Percentiles rank a stretch among this genome's conserved stretches.
Evolutionary conservation across 495 filamentous ascomycete genomes (phyloP).

Genomic region (Penicillium simplicissimum): DNA sequence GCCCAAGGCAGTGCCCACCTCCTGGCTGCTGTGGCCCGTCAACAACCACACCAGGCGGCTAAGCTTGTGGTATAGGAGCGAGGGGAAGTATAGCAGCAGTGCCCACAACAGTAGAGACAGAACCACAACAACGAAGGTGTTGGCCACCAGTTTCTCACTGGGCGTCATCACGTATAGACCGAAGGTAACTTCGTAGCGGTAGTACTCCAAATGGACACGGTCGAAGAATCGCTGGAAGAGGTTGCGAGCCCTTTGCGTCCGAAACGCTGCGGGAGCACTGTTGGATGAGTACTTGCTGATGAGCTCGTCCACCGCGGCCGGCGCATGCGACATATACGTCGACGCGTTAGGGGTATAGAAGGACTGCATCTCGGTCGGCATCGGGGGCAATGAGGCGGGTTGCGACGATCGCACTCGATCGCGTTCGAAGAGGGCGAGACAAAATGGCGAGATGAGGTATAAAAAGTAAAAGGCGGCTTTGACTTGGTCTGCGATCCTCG

Average conservation of each 20-base stretch:
- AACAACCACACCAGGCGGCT: slow-evolving; percentile 41
- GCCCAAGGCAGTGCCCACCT: slow-evolving; percentile 32
- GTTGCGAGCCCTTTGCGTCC: slow-evolving; percentile 24
- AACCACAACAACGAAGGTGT: slow-evolving; percentile 42
- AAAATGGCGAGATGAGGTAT: background rate
- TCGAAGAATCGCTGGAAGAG: slow-evolving; percentile 42
- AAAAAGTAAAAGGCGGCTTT: background rate
- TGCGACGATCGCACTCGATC: slow-evolving; percentile 11
- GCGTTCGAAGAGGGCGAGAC: background rate
- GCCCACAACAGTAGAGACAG: slow-evolving; percentile 42
- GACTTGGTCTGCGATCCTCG: background rate
- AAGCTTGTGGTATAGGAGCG: slow-evolving; percentile 41
- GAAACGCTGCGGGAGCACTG: slow-evolving; percentile 14
- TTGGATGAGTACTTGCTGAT: slow-evolving; percentile 40
- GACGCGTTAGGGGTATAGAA: slow-evolving; percentile 40
- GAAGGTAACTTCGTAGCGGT: slow-evolving; percentile 77
- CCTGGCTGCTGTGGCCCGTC: slow-evolving; percentile 40
- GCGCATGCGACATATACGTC: slow-evolving; percentile 34
- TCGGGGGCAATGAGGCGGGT: slow-evolving; percentile 12
- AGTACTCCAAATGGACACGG: slow-evolving; percentile 64
- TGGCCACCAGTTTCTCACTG: slow-evolving; percentile 70
- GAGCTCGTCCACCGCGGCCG: slow-evolving; percentile 40
- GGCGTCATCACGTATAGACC: slow-evolving; percentile 72
- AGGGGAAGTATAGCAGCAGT: slow-evolving; percentile 42
- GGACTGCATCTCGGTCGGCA: slow-evolving; percentile 42